Evolutionary conservation across 2,329 filamentous ascomycete genomes (phyloP), one percentile per base, ranked within the genome.

Genomic region (Didymella sp.): DNA sequence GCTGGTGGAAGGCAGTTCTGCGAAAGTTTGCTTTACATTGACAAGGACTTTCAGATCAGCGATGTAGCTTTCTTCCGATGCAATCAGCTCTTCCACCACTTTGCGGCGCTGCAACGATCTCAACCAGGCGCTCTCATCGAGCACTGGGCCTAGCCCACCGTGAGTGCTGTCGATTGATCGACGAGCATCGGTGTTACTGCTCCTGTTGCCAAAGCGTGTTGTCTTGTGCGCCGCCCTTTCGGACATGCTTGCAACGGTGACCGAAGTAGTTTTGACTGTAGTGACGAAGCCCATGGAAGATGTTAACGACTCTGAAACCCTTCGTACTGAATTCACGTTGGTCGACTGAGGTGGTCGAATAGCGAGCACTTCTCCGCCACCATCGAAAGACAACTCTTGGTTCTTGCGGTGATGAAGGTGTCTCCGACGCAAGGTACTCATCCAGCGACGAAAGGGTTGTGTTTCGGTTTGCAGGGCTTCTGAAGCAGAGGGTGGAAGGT

Each of bases 41-140:
- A 90, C 89, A 57, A 98, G 80, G 63, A 95, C 92, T 67, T 91
- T 91, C 56, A 98, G 77, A 68, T 96, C 94, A 15, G 88, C 86
- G 66, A 98, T 88, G 73, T 98, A 98, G 68, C 89, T 87, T 72
- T 95, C 90, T 75, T 98, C 95, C 0, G 93, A 96, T 54, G 79
- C 84, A 59, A 97, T 86, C 47, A 98, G 80, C 77, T 98, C 95
- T 71, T 95, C 90, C 31, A 98, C 77, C 35, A 96, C 87, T 60
- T 88, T 87, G 13, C 91, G 86, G 59, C 95, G 86, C 68, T 92
- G 89, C 19, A 90, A 76, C 1, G 91, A 86, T 50, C 93, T 86
- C 63, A 87, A 84, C 38, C 85, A 84, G n/a, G 89, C 87, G 27
- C 83, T 87, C 56, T 88, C 84, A 63, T 96, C 92, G 11, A 87